A percentile compares a stretch with the other conserved stretches of the same genome.
These are phyloP conservation scores for Apiospora arundinis DNA, from an alignment of 2,329 filamentous ascomycete species.

Conservation along the genomic window DNA sequence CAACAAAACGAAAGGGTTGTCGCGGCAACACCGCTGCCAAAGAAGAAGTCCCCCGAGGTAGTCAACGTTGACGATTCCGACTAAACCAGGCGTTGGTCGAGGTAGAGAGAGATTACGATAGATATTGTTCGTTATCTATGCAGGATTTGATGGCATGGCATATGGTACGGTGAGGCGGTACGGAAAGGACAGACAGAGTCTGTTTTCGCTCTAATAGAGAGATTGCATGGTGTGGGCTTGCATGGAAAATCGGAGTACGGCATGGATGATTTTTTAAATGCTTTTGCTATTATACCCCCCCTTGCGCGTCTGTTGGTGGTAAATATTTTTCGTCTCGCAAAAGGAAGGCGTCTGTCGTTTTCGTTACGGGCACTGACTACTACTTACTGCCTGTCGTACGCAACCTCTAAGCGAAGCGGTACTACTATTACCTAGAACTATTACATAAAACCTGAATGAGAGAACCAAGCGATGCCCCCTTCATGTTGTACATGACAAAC, in stretches of 20 bases:
- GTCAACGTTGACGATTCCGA: constrained; percentile 8
- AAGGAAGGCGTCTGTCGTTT: not conserved
- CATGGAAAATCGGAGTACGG: constrained; percentile 12
- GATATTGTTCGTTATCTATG: not conserved
- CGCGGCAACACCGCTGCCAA: not conserved
- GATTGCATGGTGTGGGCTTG: constrained; percentile 7
- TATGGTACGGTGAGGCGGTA: not conserved
- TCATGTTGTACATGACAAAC: not conserved
- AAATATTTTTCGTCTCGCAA: not conserved
- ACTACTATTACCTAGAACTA: not conserved
- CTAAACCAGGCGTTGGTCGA: not conserved
- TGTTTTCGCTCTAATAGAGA: not conserved
- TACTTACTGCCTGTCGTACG: not conserved
- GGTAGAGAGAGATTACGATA: not conserved
- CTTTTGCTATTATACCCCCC: constrained; percentile 19
- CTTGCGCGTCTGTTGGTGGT: not conserved
- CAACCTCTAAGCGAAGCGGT: not conserved
- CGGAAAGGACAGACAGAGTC: not conserved
- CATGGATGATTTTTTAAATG: constrained; percentile 11
- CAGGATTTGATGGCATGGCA: not conserved
- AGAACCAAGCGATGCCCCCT: not conserved
- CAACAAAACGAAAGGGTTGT: not conserved
- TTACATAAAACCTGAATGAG: no score
- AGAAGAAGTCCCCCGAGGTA: not conserved
- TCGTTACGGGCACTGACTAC: not conserved